These are phyloP conservation scores for Amoebophrya sp. DNA, from an alignment of 169 alveolate species.

Conservation along the genomic window DNA sequence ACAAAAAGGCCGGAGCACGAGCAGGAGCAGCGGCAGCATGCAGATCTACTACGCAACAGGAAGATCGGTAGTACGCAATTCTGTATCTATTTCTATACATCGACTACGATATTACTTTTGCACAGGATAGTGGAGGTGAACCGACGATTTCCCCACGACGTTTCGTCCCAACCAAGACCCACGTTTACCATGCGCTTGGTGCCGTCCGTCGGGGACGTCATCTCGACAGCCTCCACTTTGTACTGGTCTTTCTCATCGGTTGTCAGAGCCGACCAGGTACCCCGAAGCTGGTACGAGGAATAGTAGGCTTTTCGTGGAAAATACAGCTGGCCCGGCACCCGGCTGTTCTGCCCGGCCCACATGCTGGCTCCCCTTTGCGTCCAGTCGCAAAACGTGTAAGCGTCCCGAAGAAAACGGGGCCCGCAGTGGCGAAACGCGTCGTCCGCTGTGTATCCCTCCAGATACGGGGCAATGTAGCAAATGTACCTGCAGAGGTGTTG, in stretches of 20 bases:
- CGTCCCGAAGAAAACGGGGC: neutral
- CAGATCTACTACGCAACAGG: no score
- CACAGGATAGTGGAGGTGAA: neutral
- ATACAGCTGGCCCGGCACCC: neutral
- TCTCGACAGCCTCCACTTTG: no score
- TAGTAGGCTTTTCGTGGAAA: neutral
- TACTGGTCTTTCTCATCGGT: neutral
- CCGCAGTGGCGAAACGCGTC: neutral
- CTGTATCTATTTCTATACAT: no score
- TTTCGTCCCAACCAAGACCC: neutral
- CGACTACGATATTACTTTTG: no score
- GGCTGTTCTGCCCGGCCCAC: neutral
- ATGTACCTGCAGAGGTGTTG: constrained; percentile 9
- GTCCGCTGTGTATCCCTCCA: neutral
- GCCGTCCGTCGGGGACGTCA: no score
- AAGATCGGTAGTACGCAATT: no score
- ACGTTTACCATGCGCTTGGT: no score
- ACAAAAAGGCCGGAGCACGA: no score
- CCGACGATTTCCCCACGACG: neutral
- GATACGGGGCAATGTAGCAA: constrained; percentile 20
- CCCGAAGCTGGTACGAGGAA: neutral
- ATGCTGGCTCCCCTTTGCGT: neutral
- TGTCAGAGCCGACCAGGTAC: neutral
- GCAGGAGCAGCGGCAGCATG: no score
- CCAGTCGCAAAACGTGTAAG: neutral